phyloP scores from a whole-genome alignment of 2,329 filamentous ascomycete species.

The Clonostachys chloroleuca region DNA sequence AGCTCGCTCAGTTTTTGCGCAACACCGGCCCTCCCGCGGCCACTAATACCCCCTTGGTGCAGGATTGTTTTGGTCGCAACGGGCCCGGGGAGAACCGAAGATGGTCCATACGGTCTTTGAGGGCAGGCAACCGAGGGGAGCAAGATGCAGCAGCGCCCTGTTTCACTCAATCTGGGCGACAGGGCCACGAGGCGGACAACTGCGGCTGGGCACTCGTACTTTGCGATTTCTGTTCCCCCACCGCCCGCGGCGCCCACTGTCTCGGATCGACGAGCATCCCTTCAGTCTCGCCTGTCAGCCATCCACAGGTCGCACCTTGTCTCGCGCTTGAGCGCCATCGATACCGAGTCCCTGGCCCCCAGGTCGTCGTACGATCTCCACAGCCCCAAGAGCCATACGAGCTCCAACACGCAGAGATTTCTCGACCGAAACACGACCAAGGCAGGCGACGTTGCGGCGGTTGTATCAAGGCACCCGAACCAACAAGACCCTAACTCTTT shows the following conservation, averaged over 20 bases:
- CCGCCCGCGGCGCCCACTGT: background rate
- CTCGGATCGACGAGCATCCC: background rate
- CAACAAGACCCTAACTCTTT: background rate
- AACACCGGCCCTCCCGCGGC: background rate
- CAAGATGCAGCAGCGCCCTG: background rate
- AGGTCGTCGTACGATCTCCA: background rate
- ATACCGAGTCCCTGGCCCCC: background rate
- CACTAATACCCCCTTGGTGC: background rate
- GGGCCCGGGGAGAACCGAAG: background rate
- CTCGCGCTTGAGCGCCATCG: background rate
- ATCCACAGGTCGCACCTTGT: background rate
- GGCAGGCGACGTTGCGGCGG: background rate
- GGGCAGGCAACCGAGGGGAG: background rate
- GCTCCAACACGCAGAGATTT: background rate
- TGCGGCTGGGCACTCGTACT: slow-evolving; percentile 1
- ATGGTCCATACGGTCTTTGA: slow-evolving; percentile 2
- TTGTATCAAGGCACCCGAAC: background rate
- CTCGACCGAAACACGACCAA: background rate
- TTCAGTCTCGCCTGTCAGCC: slow-evolving; percentile 1
- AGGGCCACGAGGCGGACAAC: slow-evolving; percentile 1
- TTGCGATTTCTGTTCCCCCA: slow-evolving; percentile 1
- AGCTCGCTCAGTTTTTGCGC: slow-evolving; percentile 1
- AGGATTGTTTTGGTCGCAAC: slow-evolving; percentile 1
- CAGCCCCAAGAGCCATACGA: background rate
- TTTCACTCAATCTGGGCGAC: background rate